Evolutionary conservation across 495 filamentous ascomycete species (phyloP).

Genomic region (Penicillium canariense): DNA sequence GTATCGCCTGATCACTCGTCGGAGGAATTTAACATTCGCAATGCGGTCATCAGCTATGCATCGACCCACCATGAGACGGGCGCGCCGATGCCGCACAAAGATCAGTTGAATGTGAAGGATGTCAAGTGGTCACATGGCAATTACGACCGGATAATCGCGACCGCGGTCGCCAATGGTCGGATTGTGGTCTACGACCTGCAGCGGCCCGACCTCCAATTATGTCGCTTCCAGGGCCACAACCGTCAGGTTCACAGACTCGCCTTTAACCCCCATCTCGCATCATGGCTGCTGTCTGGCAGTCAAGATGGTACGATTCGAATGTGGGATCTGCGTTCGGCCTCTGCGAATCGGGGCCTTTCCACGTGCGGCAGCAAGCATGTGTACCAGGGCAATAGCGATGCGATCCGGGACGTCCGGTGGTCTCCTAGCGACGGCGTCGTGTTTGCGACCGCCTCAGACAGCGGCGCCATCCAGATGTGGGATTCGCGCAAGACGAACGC

Average conservation of each 20-base stretch:
- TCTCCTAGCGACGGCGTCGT: conserved; percentile 77
- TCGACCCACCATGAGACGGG: conserved; percentile 55
- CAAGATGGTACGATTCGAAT: conserved; percentile 88
- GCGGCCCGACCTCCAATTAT: conserved; percentile 67
- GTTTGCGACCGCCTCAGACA: conserved; percentile 90
- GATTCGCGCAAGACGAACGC: conserved; percentile 59
- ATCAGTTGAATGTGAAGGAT: conserved; percentile 77
- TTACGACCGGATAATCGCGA: conserved; percentile 68
- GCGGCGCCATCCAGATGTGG: conserved; percentile 72
- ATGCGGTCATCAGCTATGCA: conserved; percentile 68
- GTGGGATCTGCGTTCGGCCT: conserved; percentile 66
- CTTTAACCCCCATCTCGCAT: conserved; percentile 79
- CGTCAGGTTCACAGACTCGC: conserved; percentile 91
- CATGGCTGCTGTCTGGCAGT: conserved; percentile 80
- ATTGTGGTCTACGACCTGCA: conserved; percentile 85
- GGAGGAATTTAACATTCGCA: conserved; percentile 78
- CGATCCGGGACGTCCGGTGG: conserved; percentile 85
- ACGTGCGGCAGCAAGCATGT: conserved; percentile 54
- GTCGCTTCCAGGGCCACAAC: conserved; percentile 78
- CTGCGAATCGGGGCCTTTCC: conserved; percentile 46
- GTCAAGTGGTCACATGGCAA: conserved; percentile 78
- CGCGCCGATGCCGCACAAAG: conserved; percentile 55
- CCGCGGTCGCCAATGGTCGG: conserved; percentile 81
- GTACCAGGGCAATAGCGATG: conserved; percentile 68
- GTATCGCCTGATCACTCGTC: conserved; percentile 66